Evolutionary conservation across 768 basidiomycete species (phyloP).

Genomic region (Chlorophyllum brunneum): DNA sequence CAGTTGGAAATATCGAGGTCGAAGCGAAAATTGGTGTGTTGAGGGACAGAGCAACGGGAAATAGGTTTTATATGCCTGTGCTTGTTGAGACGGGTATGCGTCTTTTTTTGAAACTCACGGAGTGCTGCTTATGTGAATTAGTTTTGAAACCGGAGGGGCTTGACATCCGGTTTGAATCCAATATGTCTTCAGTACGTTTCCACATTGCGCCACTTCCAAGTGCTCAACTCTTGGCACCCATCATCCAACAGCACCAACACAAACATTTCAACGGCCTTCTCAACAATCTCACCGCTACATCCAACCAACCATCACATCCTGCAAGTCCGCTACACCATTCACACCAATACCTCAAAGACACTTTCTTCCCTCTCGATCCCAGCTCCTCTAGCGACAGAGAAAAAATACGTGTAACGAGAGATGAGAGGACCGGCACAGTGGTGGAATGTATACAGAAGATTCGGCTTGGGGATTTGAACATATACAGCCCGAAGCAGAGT

Average conservation of each 20-base stretch:
- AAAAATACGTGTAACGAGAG: slow-evolving; percentile 81
- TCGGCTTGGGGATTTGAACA: slow-evolving; percentile 82
- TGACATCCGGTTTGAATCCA: slow-evolving; percentile 82
- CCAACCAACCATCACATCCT: slow-evolving; percentile 46
- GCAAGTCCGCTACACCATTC: slow-evolving; percentile 64
- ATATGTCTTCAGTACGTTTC: slow-evolving; percentile 79
- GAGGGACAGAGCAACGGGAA: slow-evolving; percentile 49
- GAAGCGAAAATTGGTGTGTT: slow-evolving; percentile 88
- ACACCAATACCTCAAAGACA: slow-evolving; percentile 77
- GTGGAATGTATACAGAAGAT: slow-evolving; percentile 74
- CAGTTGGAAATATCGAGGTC: slow-evolving; percentile 63
- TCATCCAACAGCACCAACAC: slow-evolving; percentile 66
- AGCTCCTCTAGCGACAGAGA: slow-evolving; percentile 31
- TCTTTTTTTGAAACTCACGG: slow-evolving; percentile 6
- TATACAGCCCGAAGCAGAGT: slow-evolving; percentile 73
- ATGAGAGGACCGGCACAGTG: slow-evolving; percentile 67
- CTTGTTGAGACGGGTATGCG: slow-evolving; percentile 76
- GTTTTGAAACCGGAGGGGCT: slow-evolving; percentile 62
- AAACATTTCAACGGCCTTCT: slow-evolving; percentile 81
- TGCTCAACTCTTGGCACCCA: slow-evolving; percentile 15
- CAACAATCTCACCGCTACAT: slow-evolving; percentile 70
- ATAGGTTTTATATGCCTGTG: slow-evolving; percentile 66
- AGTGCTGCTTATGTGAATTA: slow-evolving; percentile 25
- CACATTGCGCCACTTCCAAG: no score
- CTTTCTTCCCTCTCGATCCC: slow-evolving; percentile 55